Evolutionary conservation across 805 yeast genomes (phyloP), one percentile per base, ranked within the genome.

Genomic region (Limtongia smithiae): DNA sequence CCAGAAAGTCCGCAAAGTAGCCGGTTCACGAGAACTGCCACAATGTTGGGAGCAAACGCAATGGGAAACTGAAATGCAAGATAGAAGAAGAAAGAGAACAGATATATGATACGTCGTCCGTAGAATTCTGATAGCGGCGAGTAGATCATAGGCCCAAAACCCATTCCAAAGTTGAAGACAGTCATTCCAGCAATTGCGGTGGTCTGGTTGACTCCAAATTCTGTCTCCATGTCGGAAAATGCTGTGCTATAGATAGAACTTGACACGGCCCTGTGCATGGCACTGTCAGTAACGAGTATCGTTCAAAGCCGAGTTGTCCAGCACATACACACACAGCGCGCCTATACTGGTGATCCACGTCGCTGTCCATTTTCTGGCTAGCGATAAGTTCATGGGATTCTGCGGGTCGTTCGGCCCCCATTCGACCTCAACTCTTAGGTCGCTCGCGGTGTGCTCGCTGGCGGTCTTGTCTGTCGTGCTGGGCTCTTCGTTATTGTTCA

Each of bases 1-100:
- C 91, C 86, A 45, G 82, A 75, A 28, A 82, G 73, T 0, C 95
- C 95, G 18, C 82, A 71, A 60, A 88, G 78, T 62, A 85, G 85
- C 59, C 96, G 70, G 38, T 84, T 70, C 3, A 87, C 81, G 43
- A 87, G 68, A 28, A 85, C 71, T 4, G 58, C 37, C 8, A 41
- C 50, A 14, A 64, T 44, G 44, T 58, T 60, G 6, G 27, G 35
- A 2, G 60, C 64, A 17, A 76, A 75, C 6, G 77, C 79, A 45
- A 79, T 71, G 1, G 73, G 72, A 33, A 79, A 61, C 59, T 77
- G 79, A 64, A 78, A 75, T 14, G 70, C 59, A 30, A 71, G 68
- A 20, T 70, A 68, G 38, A 75, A 55, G 61, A 73, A 63, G 24
- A 77, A 66, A 2, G 79, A 79, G 74, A 54, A 71, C 60, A 81